These are phyloP conservation scores for Globisporangium acanthophoron DNA, from an alignment of 352 stramenopile species.

Conservation along the genomic window DNA sequence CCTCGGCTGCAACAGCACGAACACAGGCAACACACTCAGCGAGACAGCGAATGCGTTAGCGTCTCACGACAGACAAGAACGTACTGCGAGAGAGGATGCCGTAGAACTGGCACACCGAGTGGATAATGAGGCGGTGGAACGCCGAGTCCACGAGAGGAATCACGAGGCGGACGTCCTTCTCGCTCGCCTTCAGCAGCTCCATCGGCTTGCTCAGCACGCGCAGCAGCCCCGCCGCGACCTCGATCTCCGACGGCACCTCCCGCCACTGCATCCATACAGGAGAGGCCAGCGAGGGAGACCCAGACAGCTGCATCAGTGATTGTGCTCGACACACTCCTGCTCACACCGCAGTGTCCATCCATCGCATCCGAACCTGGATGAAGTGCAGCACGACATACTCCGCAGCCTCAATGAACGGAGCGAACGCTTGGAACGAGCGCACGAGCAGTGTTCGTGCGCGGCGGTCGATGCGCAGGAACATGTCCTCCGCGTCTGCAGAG, in stretches of 20 bases:
- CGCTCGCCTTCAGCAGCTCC: constrained; percentile 43
- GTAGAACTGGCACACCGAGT: constrained; percentile 88
- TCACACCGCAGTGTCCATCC: neutral
- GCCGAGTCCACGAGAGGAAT: constrained; percentile 75
- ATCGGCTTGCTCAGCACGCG: constrained; percentile 62
- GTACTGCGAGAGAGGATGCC: constrained; percentile 77
- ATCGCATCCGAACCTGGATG: constrained; percentile 42
- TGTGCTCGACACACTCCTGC: constrained; percentile 1
- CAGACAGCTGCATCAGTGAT: neutral
- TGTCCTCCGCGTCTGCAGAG: constrained; percentile 31
- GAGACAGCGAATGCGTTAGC: neutral
- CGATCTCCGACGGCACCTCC: constrained; percentile 67
- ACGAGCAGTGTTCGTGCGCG: constrained; percentile 64
- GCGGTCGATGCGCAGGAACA: constrained; percentile 73
- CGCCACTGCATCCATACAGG: constrained; percentile 35
- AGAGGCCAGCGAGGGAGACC: neutral
- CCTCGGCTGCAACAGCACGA: constrained; percentile 37
- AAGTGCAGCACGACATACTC: constrained; percentile 80
- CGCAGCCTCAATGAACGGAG: constrained; percentile 68
- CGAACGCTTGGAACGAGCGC: constrained; percentile 61
- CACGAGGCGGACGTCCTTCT: constrained; percentile 65
- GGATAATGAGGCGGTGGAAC: constrained; percentile 84
- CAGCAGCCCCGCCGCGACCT: constrained; percentile 51
- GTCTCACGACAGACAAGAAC: constrained; percentile 11
- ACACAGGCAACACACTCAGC: neutral